Percentiles rank a stretch among this genome's conserved stretches.
These are phyloP conservation scores for Picochlorum sp. DNA, from an alignment of 139 green algal species.

Conservation along the genomic window DNA sequence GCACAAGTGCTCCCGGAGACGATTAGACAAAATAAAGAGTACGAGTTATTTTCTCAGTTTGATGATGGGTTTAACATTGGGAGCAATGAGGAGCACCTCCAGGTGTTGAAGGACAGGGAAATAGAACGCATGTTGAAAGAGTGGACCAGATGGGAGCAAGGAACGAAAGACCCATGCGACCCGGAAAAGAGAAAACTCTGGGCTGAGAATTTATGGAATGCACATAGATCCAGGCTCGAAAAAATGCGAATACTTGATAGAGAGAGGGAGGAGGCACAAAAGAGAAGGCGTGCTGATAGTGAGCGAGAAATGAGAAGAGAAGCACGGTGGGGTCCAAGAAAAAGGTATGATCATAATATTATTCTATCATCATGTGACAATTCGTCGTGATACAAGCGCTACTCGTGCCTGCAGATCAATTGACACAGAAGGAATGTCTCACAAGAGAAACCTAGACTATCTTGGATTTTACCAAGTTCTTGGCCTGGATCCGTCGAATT, in stretches of 20 bases:
- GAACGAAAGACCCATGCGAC: conserved; percentile 53
- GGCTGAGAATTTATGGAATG: conserved; percentile 48
- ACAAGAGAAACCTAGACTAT: conserved; percentile 44
- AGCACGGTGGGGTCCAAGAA: conserved; percentile 21
- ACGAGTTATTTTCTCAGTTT: neutral
- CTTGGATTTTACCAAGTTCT: conserved; percentile 70
- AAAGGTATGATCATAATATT: neutral
- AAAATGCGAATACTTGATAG: conserved; percentile 23
- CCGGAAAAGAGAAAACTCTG: conserved; percentile 31
- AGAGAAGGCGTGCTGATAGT: conserved; percentile 14
- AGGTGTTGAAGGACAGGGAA: neutral
- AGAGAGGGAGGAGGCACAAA: conserved; percentile 1
- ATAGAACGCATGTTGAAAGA: conserved; percentile 42
- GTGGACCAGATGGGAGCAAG: conserved; percentile 60
- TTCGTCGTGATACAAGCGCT: neutral
- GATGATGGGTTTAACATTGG: neutral
- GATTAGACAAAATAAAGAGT: conserved; percentile 1
- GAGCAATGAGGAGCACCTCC: neutral
- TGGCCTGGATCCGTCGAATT: conserved; percentile 36
- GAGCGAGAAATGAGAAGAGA: conserved; percentile 19
- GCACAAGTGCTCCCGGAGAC: conserved; percentile 17
- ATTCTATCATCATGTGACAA: neutral
- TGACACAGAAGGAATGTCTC: neutral
- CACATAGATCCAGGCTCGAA: conserved; percentile 28
- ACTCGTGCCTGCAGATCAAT: neutral